Evolutionary conservation across 2,329 filamentous ascomycete species (phyloP), one percentile per base, ranked within the genome.

Genomic region (Chaetomiaceae sp.): DNA sequence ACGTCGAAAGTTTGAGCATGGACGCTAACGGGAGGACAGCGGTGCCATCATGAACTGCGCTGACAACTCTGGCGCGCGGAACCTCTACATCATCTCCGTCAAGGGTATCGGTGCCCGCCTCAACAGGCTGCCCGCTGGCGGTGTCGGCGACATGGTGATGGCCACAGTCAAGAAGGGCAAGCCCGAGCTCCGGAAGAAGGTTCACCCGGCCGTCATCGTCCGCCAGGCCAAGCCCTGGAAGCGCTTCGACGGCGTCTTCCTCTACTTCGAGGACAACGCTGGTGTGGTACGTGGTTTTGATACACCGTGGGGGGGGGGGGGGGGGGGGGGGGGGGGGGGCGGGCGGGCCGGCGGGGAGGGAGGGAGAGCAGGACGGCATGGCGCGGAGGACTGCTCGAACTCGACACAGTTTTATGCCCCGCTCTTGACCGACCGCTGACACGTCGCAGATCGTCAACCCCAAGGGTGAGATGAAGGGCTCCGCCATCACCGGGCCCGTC

Each of bases 401-500:
- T 19, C 11, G 25, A 17, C 20, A 12, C 34, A 9, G n/a, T 8
- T 17, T 14, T 15, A 2, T 29, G 15, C 9, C 7, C 4, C 38
- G 12, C 2, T n/a, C 6, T 22, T 6, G 25, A 20, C n/a, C 5
- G 19, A 22, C 17, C 54, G 65, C 75, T 79, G 65, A 80, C 67
- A 20, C 15, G 29, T 49, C 5, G 51, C 71, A 94, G 89, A 99
- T 99, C 72, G 94, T 99, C 83, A 99, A 99, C 84, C 91, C 92
- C 78, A 99, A 99, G 89, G 94, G 94, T 81, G 94, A 99, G 83
- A 99, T 99, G 94, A 99, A 99, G 88, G 94, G 94, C 74, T 96
- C 91, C 64, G 94, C 94, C 76, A 99, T 99, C 76, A 99, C 94
- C 69, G 94, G 94, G 68, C 94, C 94, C 69, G 92, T 99, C 73